A percentile compares a stretch with the other conserved stretches of the same genome.
phyloP scores from a whole-genome alignment of 768 basidiomycete genomes.

The Rhodotorula diobovata region DNA sequence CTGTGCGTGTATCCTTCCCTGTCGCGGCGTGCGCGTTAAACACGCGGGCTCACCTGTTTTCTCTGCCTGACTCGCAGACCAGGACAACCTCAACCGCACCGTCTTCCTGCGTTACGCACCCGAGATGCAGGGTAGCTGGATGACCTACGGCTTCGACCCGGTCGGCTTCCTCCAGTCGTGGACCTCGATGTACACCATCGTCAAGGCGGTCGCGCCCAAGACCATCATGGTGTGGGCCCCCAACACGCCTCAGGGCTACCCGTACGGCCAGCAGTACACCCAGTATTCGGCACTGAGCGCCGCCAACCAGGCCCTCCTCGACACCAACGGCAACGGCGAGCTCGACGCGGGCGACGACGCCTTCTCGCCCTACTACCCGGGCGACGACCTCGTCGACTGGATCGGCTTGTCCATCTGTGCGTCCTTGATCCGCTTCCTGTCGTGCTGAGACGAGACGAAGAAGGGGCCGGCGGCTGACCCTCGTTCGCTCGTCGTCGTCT shows the following conservation, averaged over 20 bases:
- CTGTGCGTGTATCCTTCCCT: slow-evolving; percentile 10
- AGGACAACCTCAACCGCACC: slow-evolving; percentile 39
- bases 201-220: slow-evolving; percentile 41
- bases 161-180: slow-evolving; percentile 36
- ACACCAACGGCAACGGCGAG: slow-evolving; percentile 41
- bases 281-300: slow-evolving; percentile 1
- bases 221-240: slow-evolving; percentile 44
- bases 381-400: slow-evolving; percentile 45
- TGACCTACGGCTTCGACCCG: slow-evolving; percentile 41
- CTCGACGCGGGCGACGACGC: slow-evolving; percentile 41
- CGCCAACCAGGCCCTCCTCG: slow-evolving; percentile 39
- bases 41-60: neutral
- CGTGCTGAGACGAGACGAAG: neutral
- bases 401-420: slow-evolving; percentile 42
- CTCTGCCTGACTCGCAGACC: slow-evolving; percentile 22
- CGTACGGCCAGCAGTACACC: slow-evolving; percentile 34
- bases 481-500: too few relatives aligned
- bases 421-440: neutral
- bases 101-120: slow-evolving; percentile 45
- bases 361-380: slow-evolving; percentile 43
- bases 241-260: slow-evolving; percentile 40
- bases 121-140: slow-evolving; percentile 45
- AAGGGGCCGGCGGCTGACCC: too few relatives aligned
- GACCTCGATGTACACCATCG: slow-evolving; percentile 37
- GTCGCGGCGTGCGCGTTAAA: neutral